These are phyloP conservation scores for Naganishia onofrii DNA, from an alignment of 768 basidiomycete species.

Conservation along the genomic window DNA sequence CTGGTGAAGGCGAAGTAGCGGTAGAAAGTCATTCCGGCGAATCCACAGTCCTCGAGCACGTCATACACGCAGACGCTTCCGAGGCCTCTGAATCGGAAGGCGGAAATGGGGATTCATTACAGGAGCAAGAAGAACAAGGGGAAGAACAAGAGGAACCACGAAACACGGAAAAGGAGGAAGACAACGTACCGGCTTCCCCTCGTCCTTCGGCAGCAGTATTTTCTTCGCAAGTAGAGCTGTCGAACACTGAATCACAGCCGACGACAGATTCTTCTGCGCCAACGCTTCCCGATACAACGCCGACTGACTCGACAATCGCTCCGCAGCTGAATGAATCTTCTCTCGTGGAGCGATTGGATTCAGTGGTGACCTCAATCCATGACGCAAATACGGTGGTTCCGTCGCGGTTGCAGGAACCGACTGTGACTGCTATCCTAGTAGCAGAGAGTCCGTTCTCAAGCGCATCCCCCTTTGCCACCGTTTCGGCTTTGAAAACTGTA, in stretches of 20 bases:
- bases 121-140: background rate
- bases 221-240: background rate
- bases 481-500: no score
- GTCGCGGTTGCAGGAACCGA: background rate
- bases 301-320: background rate
- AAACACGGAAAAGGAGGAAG: background rate
- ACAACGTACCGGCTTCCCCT: background rate
- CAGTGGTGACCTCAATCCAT: background rate
- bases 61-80: background rate
- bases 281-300: background rate
- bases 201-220: background rate
- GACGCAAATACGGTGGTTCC: background rate
- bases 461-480: background rate
- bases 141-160: background rate
- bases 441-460: slow-evolving; percentile 1
- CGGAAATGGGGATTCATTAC: background rate
- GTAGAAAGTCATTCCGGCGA: background rate
- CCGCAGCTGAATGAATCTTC: background rate
- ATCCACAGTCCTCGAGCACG: background rate
- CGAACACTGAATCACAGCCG: background rate
- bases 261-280: background rate
- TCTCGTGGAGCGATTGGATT: background rate
- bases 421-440: background rate
- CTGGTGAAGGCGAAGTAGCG: background rate
- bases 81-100: background rate